Evolutionary conservation across 202 grass and related monocot species (phyloP), one percentile per base, ranked within the genome.

Genomic region (Brachypodium distachyon): DNA sequence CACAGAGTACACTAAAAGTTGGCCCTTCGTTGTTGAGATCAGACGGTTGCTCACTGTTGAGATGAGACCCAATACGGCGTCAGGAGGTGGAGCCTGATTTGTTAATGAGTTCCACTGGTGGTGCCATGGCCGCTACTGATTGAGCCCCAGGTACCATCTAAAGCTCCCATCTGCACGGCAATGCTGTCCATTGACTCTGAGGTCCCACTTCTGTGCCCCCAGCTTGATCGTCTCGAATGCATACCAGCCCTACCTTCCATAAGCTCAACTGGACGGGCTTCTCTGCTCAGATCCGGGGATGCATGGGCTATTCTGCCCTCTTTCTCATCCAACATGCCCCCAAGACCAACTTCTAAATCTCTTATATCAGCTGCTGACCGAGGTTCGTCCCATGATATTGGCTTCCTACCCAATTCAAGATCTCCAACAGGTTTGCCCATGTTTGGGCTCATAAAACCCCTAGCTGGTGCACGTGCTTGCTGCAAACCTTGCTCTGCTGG

Each of bases 381-480:
- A 67, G 88, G 87, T 39, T 91, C 93, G 18, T 93, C 93, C 93
- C 93, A 97, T 81, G 90, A 86, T 66, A 93, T 34, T 5, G 93
- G 86, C 83, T 97, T 97, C 61, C 88, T 92, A 17, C 85, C 93
- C 83, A 93, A 57, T 76, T 97, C 93, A 46, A 97, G 65, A 61
- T 91, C 93, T 31, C 88, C 93, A 49, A 85, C 80, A n/a, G 88
- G 84, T 74, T 87, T 97, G 41, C 93, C 93, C 93, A 97, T 91
- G 77, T 91, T 93, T 12, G 93, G 93, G 78, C 93, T 97, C 83
- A 97, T 93, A 78, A 97, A 93, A 39, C 93, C 78, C 56, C 85
- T 82, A 28, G 82, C 40, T 28, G 81, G 75, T 39, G 83, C 76
- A 9, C 81, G 81, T 41, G 41, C 3, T 65, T 89, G 85, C 57